Evolutionary conservation across 495 filamentous ascomycete genomes (phyloP).

Genomic region (Aspergillus bertholletiae): DNA sequence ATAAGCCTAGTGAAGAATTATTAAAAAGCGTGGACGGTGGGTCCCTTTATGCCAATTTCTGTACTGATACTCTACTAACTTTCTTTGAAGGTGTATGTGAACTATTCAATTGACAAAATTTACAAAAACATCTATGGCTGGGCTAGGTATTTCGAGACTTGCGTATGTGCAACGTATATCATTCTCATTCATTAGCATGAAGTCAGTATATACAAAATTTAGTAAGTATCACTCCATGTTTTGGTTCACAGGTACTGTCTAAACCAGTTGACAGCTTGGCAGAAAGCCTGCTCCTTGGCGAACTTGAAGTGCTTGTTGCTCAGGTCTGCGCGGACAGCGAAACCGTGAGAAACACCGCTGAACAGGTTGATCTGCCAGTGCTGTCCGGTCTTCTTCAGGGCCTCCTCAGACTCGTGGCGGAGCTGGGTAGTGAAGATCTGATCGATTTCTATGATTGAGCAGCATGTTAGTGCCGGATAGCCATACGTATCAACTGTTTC

Average conservation of each 20-base stretch:
- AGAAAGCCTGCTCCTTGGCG: slow-evolving; percentile 82
- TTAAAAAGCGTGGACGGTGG: neutral
- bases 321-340: slow-evolving; percentile 67
- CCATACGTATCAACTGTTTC: neutral
- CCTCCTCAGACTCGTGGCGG: slow-evolving; percentile 60
- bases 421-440: slow-evolving; percentile 71
- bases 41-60: too few species aligned
- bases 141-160: too few species aligned
- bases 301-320: slow-evolving; percentile 60
- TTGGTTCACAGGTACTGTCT: slow-evolving; percentile 51
- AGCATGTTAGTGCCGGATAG: slow-evolving; percentile 5
- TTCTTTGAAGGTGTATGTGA: too few species aligned
- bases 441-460: slow-evolving; percentile 60
- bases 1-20: neutral
- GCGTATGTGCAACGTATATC: neutral
- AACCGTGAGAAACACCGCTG: slow-evolving; percentile 74
- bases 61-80: too few species aligned
- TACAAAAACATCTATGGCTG: too few species aligned
- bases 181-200: slow-evolving; percentile 8
- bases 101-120: neutral
- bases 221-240: neutral
- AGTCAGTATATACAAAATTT: neutral
- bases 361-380: slow-evolving; percentile 82
- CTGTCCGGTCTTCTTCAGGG: slow-evolving; percentile 55
- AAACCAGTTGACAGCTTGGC: slow-evolving; percentile 80